These are phyloP conservation scores for Elongisporangium prolatum DNA, from an alignment of 352 stramenopile genomes.

Conservation along the genomic window DNA sequence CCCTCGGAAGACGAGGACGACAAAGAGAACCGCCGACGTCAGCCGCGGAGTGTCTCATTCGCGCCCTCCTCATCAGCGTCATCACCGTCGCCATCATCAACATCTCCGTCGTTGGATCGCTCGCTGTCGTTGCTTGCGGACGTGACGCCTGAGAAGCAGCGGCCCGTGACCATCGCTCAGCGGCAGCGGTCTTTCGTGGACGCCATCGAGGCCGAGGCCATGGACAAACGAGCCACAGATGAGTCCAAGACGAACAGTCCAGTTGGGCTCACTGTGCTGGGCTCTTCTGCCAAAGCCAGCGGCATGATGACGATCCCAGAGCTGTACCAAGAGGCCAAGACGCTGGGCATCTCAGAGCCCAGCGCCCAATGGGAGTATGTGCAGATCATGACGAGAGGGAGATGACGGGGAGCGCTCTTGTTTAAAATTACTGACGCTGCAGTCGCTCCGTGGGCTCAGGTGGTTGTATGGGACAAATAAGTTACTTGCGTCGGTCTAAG, in stretches of 20 bases:
- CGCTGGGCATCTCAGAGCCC: slow-evolving; percentile 22
- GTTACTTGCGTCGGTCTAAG: slow-evolving; percentile 10
- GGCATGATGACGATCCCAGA: slow-evolving; percentile 20
- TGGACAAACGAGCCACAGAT: slow-evolving; percentile 1
- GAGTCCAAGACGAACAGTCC: slow-evolving; percentile 1
- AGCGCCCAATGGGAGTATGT: slow-evolving; percentile 36
- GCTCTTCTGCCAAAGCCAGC: slow-evolving; percentile 1
- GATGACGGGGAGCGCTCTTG: neutral
- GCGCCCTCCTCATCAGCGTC: slow-evolving; percentile 2
- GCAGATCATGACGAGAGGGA: slow-evolving; percentile 12
- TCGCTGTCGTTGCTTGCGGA: slow-evolving; percentile 13
- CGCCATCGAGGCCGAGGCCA: slow-evolving; percentile 44
- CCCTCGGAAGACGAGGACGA: slow-evolving; percentile 14
- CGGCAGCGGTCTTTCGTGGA: slow-evolving; percentile 48
- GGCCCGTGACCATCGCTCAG: slow-evolving; percentile 14
- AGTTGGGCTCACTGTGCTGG: slow-evolving; percentile 2
- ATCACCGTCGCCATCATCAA: slow-evolving; percentile 3
- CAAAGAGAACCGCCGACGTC: slow-evolving; percentile 20
- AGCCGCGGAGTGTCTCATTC: neutral
- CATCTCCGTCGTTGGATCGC: neutral
- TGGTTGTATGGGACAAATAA: slow-evolving; percentile 29
- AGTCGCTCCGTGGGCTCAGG: slow-evolving; percentile 1
- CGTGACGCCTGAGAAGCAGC: neutral
- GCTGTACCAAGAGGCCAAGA: slow-evolving; percentile 39
- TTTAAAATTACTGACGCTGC: neutral